Evolutionary conservation across 768 basidiomycete species (phyloP).

Genomic region (Mycena kentingensis): DNA sequence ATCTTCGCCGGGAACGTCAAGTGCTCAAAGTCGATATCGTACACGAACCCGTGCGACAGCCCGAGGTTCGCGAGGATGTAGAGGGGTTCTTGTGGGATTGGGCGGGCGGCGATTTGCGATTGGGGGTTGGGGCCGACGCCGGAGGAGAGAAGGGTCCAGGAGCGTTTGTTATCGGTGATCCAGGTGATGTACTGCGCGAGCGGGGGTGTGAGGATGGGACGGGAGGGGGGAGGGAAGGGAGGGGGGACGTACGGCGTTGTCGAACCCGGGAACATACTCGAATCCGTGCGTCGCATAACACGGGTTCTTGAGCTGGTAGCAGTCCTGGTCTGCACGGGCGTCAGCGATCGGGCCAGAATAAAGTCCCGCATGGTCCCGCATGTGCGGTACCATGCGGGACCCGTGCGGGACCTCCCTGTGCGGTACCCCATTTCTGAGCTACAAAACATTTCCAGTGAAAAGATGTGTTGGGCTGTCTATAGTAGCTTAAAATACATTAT

Average conservation of each 20-base stretch:
- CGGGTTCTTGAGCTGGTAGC: constrained; percentile 44
- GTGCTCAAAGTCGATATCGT: constrained; percentile 58
- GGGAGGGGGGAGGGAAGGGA: constrained; percentile 23
- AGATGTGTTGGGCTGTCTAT: too few relatives aligned
- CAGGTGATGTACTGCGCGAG: constrained; percentile 61
- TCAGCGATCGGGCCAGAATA: too few relatives aligned
- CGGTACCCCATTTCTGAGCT: too few relatives aligned
- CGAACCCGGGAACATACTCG: constrained; percentile 53
- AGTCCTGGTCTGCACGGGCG: constrained; percentile 35
- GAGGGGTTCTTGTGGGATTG: constrained; percentile 74
- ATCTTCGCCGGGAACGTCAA: constrained; percentile 61
- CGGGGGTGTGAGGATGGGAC: constrained; percentile 24
- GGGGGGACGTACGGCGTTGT: constrained; percentile 42
- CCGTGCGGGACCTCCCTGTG: too few relatives aligned
- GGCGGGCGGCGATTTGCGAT: constrained; percentile 56
- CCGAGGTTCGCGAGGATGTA: constrained; percentile 75
- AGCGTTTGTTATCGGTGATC: constrained; percentile 55
- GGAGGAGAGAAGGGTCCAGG: constrained; percentile 58
- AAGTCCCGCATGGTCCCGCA: too few relatives aligned
- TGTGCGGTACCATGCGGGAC: too few relatives aligned
- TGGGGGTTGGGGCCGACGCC: constrained; percentile 53
- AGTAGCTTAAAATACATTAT: too few relatives aligned
- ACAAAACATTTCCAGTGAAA: too few relatives aligned
- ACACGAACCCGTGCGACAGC: constrained; percentile 68
- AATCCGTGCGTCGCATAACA: constrained; percentile 56